Base-by-base conservation (phyloP, 495 filamentous ascomycete genomes). In the Melanomma pulvis-pyrius region DNA sequence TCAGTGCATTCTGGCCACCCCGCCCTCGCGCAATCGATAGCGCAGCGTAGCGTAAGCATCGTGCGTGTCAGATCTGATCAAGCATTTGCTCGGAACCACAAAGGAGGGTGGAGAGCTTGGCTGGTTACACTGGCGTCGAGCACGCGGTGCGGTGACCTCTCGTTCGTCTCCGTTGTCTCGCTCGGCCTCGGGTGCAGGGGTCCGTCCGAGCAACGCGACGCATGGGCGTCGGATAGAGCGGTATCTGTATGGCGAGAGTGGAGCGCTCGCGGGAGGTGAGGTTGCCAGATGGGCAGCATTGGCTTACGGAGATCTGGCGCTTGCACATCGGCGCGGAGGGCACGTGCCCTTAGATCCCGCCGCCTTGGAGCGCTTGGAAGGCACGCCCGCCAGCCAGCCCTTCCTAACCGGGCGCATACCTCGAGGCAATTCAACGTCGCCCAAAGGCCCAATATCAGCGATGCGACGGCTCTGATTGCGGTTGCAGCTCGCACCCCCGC, bases 391-490 rank as follows among this genome's bases (percentile, higher is more conserved):
- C 36, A 41, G 36, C 36, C 36, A 41, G 36, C 36, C 36, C 36
- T 41, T 8, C 36, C 36, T 8, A 8, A 8, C 50, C 12, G 17
- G 21, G 19, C 26, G n/a, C n/a, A n/a, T n/a, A n/a, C n/a, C n/a
- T n/a, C n/a, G n/a, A n/a, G n/a, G n/a, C 30, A 34, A 12, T 12
- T 34, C 12, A 4, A 34, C 12, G 30, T 34, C 55, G 39, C 15
- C 55, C n/a, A 22, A 21, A 30, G n/a, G 17, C 17, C 55, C 63
- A 59, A 59, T 59, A 51, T 66, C 54, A 19, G 29, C 41, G 30
- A 58, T 66, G 63, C 63, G 56, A 66, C 63, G 51, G 56, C 63
- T 53, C 22, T 66, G 63, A 66, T 66, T 66, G 63, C 49, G 63
- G 63, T 66, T 66, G 63, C 63, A 66, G 47, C 25, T n/a, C 30